Evolutionary conservation across 306 rosid genomes (phyloP), one percentile per base, ranked within the genome.

Genomic region (Cicer arietinum): DNA sequence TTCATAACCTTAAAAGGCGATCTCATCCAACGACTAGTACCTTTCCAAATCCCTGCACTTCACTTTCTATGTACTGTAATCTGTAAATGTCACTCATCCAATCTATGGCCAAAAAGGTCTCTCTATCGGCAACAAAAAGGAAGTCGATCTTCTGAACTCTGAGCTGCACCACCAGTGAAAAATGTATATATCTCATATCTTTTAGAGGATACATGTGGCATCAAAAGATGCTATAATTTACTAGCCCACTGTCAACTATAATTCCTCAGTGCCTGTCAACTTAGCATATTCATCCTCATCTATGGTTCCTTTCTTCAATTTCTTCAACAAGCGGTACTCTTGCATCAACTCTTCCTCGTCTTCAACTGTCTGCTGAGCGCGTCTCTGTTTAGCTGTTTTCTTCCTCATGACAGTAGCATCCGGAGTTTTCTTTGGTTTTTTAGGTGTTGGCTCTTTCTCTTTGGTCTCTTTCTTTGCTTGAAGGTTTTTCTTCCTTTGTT

Each of bases 321-420:
- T 94, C 80, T 94, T 94, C 85, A 89, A 82, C 53, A 92, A 78
- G 43, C 97, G 91, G 79, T 94, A 90, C 35, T 90, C 99, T 43
- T 82, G 88, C 52, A 77, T 62, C 81, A 94, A 71, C 84, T 90
- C 99, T 74, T 94, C 99, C 6, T 80, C 97, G 10, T 94, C 97
- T 86, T 89, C 97, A 61, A 84, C 48, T 78, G 92, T 76, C 86
- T 92, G 99, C 74, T 50, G 72, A 78, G 96, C 90, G 35, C 97
- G 97, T 77, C 99, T 88, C 84, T 92, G 96, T 83, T 79, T 80
- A 8, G 95, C 99, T 11, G 97, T 92, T 83, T 89, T 89, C 90
- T 94, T 92, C 85, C 85, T 85, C 83, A 67, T 79, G 71, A 59
- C 82, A 46, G 74, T 56, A 14, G 79, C 64, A 54, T 81, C 81